A percentile compares a stretch with the other conserved stretches of the same genome.
Conservation (phyloP, 129 eudicot genomes). For the Arctium lappa region DNA sequence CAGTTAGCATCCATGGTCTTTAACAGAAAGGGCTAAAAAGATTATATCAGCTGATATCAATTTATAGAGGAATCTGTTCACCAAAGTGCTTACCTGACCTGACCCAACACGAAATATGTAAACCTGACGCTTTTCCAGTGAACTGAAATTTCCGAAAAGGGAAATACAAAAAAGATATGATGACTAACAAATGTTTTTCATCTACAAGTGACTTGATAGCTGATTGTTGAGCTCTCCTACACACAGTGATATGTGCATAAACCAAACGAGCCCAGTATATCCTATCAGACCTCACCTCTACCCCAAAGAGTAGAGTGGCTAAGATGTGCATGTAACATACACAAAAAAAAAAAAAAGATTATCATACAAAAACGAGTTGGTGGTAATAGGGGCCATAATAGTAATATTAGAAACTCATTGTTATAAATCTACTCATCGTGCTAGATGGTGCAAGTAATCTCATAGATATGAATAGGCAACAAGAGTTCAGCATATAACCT, state of each 20-base stretch:
- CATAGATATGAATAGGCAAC: background rate
- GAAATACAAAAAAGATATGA: background rate
- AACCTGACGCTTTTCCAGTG: conserved; percentile 77
- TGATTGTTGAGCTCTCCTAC: background rate
- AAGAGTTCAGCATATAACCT: conserved; percentile 44
- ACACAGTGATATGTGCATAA: background rate
- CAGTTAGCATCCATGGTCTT: background rate
- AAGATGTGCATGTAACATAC: background rate
- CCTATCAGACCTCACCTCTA: background rate
- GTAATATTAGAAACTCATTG: background rate
- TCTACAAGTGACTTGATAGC: background rate
- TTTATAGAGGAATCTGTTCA: background rate
- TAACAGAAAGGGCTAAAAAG: background rate
- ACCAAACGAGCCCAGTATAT: background rate
- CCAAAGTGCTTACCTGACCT: conserved; percentile 73
- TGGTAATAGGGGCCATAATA: background rate
- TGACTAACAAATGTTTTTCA: background rate
- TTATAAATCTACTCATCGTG: background rate
- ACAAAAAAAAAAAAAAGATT: background rate
- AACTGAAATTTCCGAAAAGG: conserved; percentile 42
- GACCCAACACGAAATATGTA: conserved; percentile 97
- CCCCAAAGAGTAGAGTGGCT: background rate
- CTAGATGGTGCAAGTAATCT: background rate
- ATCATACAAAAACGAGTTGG: background rate
- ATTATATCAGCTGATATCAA: conserved; percentile 2